These are phyloP conservation scores for Macadamia integrifolia DNA, from an alignment of 164 flowering plant genomes.

Conservation along the genomic window DNA sequence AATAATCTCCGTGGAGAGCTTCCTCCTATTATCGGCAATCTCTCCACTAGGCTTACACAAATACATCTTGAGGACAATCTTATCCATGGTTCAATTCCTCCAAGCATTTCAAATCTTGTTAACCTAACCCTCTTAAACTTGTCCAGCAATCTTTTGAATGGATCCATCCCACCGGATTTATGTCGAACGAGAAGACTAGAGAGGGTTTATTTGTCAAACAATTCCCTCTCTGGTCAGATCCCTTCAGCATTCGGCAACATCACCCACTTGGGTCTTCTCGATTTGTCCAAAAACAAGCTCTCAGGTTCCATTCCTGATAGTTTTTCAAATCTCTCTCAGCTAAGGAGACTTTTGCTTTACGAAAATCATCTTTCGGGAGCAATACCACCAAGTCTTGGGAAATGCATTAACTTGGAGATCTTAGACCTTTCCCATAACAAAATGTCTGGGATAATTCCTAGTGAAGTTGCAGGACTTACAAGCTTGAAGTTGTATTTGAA, in stretches of 20 bases:
- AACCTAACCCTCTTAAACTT: slow-evolving; percentile 81
- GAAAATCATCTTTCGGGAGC: slow-evolving; percentile 66
- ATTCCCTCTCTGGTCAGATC: slow-evolving; percentile 63
- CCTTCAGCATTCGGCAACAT: slow-evolving; percentile 56
- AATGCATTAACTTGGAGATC: slow-evolving; percentile 69
- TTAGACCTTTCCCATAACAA: slow-evolving; percentile 70
- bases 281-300: slow-evolving; percentile 69
- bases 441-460: slow-evolving; percentile 60
- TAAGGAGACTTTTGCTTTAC: slow-evolving; percentile 62
- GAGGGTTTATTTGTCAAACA: slow-evolving; percentile 64
- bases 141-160: slow-evolving; percentile 68
- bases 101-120: slow-evolving; percentile 56
- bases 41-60: slow-evolving; percentile 49
- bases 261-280: slow-evolving; percentile 76
- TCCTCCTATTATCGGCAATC: slow-evolving; percentile 60
- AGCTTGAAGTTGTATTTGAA: slow-evolving; percentile 81
- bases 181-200: slow-evolving; percentile 53
- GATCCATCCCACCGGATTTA: slow-evolving; percentile 58
- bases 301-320: slow-evolving; percentile 74
- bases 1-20: slow-evolving; percentile 68
- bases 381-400: slow-evolving; percentile 66
- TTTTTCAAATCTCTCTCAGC: slow-evolving; percentile 65
- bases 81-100: slow-evolving; percentile 70
- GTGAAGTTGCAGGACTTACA: slow-evolving; percentile 63
- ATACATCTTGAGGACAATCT: slow-evolving; percentile 71